Evolutionary conservation across 139 green algal genomes (phyloP), one percentile per base, ranked within the genome.

Genomic region (Chlorokybus atmophyticus): DNA sequence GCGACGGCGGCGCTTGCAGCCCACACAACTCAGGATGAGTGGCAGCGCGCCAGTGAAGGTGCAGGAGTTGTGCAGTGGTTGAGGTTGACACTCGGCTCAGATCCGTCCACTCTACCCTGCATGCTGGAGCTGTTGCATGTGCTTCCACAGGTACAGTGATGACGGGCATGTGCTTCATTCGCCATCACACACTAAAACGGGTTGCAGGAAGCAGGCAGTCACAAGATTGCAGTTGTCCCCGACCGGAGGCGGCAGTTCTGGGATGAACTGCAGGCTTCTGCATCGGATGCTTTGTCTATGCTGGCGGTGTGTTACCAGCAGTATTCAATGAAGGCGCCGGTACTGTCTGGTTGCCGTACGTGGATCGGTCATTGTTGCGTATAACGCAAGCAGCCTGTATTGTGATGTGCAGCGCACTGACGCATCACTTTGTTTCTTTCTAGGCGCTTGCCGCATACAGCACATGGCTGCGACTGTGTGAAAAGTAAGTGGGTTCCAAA

Each of bases 121-220:
- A 75, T 94, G 66, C 73, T 94, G 67, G 86, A 94, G 65, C 55
- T 94, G 56, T 76, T 94, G 6, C 82, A 73, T 0, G 77, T 94
- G 38, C 72, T 94, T 53, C 84, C 87, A 2, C 78, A 93, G 82
- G 84, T 86, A 50, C n/a, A n/a, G n/a, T 0, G 71, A 19, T 7
- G 5, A 14, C 23, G 19, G 19, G 39, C 19, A n/a, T 47, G 39
- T 47, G 39, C 39, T n/a, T 19, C 39, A 47, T 47, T 19, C 19
- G 39, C 39, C 19, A 47, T 19, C n/a, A n/a, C n/a, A n/a, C n/a
- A n/a, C n/a, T n/a, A n/a, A n/a, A n/a, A n/a, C n/a, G n/a, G n/a
- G 19, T 49, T 38, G 39, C 78, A 93, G 84, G 85, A 93, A 53
- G 82, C 77, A 2, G 60, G 76, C 66, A 83, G 66, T 40, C 72